phyloP scores from a whole-genome alignment of 805 yeast species.

The Candida verbasci region DNA sequence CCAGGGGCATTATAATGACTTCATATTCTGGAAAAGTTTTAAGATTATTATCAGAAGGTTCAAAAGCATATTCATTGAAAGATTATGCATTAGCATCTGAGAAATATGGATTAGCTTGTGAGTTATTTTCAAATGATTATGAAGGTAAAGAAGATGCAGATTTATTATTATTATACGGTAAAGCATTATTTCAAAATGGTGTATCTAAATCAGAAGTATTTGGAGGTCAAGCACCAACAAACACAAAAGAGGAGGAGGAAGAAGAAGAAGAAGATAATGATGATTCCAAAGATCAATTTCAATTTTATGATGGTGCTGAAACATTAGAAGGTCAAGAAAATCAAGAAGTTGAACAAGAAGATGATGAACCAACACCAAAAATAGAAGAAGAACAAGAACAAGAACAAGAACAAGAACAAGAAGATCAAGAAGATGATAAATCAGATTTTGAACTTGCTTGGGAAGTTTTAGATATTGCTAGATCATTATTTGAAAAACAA shows the following conservation, averaged over 20 bases:
- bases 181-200: conserved; percentile 73
- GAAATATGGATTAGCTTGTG: conserved; percentile 72
- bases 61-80: conserved; percentile 58
- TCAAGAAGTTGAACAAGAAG: conserved; percentile 18
- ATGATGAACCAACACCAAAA: conserved; percentile 14
- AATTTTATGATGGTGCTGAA: conserved; percentile 23
- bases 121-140: conserved; percentile 37
- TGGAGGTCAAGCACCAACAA: conserved; percentile 43
- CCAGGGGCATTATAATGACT: too few relatives aligned
- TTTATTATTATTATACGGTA: conserved; percentile 70
- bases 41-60: conserved; percentile 54
- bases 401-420: conserved; percentile 31
- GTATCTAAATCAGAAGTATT: conserved; percentile 71
- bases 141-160: conserved; percentile 68
- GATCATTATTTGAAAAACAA: conserved; percentile 56
- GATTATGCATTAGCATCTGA: conserved; percentile 67
- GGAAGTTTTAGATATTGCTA: conserved; percentile 77
- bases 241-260: conserved; percentile 16
- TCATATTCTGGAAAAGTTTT: conserved; percentile 39
- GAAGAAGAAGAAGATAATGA: conserved; percentile 15
- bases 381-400: conserved; percentile 16
- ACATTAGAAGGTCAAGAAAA: conserved; percentile 19
- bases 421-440: conserved; percentile 41
- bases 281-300: conserved; percentile 22
- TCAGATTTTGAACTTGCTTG: conserved; percentile 84